Base-by-base conservation (phyloP, 164 flowering plant genomes). In the Umbellularia californica region DNA sequence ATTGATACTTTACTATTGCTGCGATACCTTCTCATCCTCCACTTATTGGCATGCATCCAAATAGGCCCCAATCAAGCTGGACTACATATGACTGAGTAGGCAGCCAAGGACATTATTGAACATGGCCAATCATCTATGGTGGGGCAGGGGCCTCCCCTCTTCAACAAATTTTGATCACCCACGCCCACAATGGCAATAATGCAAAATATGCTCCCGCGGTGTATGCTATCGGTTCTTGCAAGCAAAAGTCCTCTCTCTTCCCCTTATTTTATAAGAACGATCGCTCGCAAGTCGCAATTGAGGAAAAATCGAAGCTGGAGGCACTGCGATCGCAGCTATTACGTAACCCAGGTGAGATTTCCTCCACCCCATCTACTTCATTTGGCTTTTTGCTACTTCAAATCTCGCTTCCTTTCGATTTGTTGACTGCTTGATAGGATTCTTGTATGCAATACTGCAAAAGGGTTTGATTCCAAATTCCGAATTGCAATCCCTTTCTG, bases 401-500 rank as follows among this genome's bases (percentile, higher is more conserved):
- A 19, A 10, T 27, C 28, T 64, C 4, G 2, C 41, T 58, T 27
- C 30, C 14, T 14, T 63, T 76, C 2, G 25, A 51, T 13, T 33
- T 14, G 4, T 58, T 24, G 3, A 9, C 13, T 58, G 17, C 58
- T 68, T 72, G 50, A 4, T 58, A 51, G 2, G 58, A 6, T 19
- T 35, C 58, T 68, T 58, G 35, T 3, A 50, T 67, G 20, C 74
- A 50, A 70, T 51, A 47, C 73, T 50, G 47, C 25, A 65, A 67
- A 3, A 4, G 76, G 76, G 70, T 73, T 77, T 60, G 69, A 11
- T 69, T 30, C 52, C 35, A 50, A 52, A 30, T 74, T 77, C 27
- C 47, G 25, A 30, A 12, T 27, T 63, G 6, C 25, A 50, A 66
- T 24, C 64, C 14, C 22, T 63, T 15, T 63, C 6, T 24, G 20